Evolutionary conservation across 257 asterid genomes (phyloP).

Genomic region (Oldenlandia corymbosa): DNA sequence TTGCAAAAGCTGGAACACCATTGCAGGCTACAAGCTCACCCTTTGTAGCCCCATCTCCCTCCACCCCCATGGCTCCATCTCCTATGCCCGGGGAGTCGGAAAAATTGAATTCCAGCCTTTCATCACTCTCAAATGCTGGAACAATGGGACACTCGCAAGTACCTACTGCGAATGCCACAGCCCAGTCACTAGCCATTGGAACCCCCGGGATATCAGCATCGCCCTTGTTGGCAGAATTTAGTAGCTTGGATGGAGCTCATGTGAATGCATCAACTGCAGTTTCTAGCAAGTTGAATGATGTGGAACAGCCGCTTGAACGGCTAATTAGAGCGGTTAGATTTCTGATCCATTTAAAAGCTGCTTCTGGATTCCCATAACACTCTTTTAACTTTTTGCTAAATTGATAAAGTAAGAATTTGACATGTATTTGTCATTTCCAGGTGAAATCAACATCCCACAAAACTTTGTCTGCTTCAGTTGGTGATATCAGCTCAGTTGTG

Average conservation of each 20-base stretch:
- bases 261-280: slow-evolving; percentile 55
- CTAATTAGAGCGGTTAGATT: slow-evolving; percentile 62
- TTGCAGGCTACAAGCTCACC: slow-evolving; percentile 83
- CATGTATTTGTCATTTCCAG: slow-evolving; percentile 31
- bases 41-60: slow-evolving; percentile 77
- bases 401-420: slow-evolving; percentile 3
- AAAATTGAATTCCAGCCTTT: slow-evolving; percentile 53
- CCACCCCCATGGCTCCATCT: slow-evolving; percentile 88
- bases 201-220: slow-evolving; percentile 99
- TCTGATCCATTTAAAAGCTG: no score
- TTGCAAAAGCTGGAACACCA: slow-evolving; percentile 72
- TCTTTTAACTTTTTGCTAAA: background rate
- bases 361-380: background rate
- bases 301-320: slow-evolving; percentile 81
- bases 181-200: slow-evolving; percentile 85
- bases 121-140: slow-evolving; percentile 60
- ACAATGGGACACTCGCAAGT: slow-evolving; percentile 47
- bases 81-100: slow-evolving; percentile 89
- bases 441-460: slow-evolving; percentile 59
- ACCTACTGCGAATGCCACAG: slow-evolving; percentile 50
- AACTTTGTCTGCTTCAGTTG: slow-evolving; percentile 67
- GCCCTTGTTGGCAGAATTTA: slow-evolving; percentile 85
- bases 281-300: slow-evolving; percentile 50
- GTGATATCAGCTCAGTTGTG: slow-evolving; percentile 85
- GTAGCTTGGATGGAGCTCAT: slow-evolving; percentile 73